Base-by-base conservation (phyloP, 2,329 filamentous ascomycete genomes). In the Xylaria multiplex region DNA sequence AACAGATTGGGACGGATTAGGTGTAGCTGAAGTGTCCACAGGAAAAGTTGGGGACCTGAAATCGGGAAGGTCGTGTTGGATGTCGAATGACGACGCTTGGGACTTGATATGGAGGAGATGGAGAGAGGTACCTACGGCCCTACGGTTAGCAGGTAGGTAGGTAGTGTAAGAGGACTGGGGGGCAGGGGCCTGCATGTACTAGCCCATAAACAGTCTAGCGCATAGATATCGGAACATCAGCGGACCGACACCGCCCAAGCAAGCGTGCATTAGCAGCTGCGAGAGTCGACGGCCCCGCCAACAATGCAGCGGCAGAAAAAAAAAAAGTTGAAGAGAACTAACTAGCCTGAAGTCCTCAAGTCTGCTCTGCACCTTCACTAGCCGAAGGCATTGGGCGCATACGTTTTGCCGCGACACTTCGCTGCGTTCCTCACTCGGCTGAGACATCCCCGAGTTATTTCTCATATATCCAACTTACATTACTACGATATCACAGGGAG, bases 191-290 rank as follows among this genome's bases (percentile, higher is more conserved):
- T 42, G 13, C 22, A 35, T 37, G 6, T 60, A 42, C 66, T 71
- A 73, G 48, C 27, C 43, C 61, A 2, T 8, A 43, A 37, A 22
- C 3, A 49, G 61, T 35, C 24, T 69, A 65, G 60, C 64, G 55
- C 59, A 45, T 45, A 42, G 62, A 5, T 4, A 7, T 54, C 71
- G 71, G 70, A 73, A 70, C 43, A 70, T 70, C 48, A 43, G 62
- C 68, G 69, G 69, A 40, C 70, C 72, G 73, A 72, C 70, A 72
- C 68, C 69, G 70, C 70, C 71, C 59, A 54, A 8, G 22, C 55
- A 46, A 66, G 49, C 40, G 60, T 48, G 50, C 50, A 55, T 59
- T 67, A 48, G 35, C 32, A n/a, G 35, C 19, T 16, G 52, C n/a
- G 19, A 37, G 45, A 49, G 53, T 27, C 35, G 2, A 45, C 62